Evolutionary conservation across 2,329 filamentous ascomycete species (phyloP).

Genomic region (Aspergillus quadrilineatus): DNA sequence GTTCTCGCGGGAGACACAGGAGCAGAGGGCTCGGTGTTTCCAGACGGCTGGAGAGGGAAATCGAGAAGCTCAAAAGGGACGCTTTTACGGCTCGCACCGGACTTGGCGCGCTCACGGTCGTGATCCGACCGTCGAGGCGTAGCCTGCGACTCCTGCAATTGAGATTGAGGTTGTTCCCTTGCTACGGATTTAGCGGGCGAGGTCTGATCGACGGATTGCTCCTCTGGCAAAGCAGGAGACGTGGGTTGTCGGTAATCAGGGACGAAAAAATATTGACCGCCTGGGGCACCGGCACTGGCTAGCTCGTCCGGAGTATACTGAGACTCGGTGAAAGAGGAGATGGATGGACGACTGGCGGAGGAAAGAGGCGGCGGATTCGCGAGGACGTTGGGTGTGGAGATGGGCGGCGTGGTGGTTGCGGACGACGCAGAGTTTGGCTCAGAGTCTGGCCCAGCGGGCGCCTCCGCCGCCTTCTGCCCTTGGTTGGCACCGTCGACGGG

Average conservation of each 20-base stretch:
- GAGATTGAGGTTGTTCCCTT: background rate
- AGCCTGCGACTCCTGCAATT: background rate
- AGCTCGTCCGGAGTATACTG: constrained; percentile 13
- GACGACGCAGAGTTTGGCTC: constrained; percentile 10
- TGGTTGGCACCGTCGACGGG: background rate
- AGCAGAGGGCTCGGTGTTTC: constrained; percentile 17
- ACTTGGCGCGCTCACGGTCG: constrained; percentile 16
- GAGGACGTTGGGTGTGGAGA: constrained; percentile 14
- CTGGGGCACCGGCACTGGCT: constrained; percentile 8
- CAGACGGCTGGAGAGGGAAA: constrained; percentile 27
- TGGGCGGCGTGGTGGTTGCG: constrained; percentile 1
- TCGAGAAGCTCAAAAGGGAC: constrained; percentile 19
- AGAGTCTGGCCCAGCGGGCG: constrained; percentile 7
- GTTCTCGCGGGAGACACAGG: background rate
- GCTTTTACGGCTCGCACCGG: constrained; percentile 15
- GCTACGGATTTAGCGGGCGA: background rate
- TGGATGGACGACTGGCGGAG: constrained; percentile 27
- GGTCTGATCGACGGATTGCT: constrained; percentile 6
- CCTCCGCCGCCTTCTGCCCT: constrained; percentile 5
- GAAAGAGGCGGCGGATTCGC: constrained; percentile 11
- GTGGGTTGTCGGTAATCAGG: constrained; percentile 6
- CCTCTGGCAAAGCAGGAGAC: constrained; percentile 4
- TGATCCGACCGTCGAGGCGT: constrained; percentile 1
- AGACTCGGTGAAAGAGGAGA: constrained; percentile 17
- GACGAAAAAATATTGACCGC: constrained; percentile 12